phyloP scores from a whole-genome alignment of 208 protist genomes.

The Crithidia bombi region DNA sequence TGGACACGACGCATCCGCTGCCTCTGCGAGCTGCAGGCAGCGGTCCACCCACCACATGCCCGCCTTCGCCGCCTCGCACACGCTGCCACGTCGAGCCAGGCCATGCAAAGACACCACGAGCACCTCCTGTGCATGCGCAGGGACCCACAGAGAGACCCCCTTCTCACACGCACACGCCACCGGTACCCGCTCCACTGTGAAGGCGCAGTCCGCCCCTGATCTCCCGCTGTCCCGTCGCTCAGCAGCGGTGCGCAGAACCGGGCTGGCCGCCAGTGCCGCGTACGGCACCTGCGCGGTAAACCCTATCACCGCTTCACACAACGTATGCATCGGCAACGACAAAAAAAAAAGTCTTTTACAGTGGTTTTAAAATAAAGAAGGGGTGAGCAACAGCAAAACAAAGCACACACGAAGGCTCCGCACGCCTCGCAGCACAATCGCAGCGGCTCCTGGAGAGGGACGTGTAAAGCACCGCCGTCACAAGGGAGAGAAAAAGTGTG shows the following conservation, averaged over 20 bases:
- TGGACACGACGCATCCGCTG: not conserved
- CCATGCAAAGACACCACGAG: slow-evolving; percentile 15
- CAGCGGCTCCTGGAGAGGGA: too few relatives aligned
- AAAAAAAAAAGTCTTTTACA: not conserved
- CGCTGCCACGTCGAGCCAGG: not conserved
- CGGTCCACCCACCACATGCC: slow-evolving; percentile 40
- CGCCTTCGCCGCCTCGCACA: slow-evolving; percentile 1
- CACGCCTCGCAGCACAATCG: too few relatives aligned
- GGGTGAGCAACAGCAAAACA: too few relatives aligned
- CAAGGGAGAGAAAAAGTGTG: too few relatives aligned
- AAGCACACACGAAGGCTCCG: too few relatives aligned
- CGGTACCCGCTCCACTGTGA: slow-evolving; percentile 9
- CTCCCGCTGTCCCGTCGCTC: not conserved
- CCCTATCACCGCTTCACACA: not conserved
- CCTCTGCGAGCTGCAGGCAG: not conserved
- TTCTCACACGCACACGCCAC: not conserved
- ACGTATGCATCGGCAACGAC: not conserved
- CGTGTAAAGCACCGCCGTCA: too few relatives aligned
- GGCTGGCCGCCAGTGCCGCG: slow-evolving; percentile 7
- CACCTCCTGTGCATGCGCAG: slow-evolving; percentile 3
- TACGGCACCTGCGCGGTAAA: not conserved
- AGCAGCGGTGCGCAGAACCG: not conserved
- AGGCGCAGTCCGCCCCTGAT: not conserved
- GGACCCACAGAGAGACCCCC: not conserved
- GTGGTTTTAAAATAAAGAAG: too few relatives aligned